These are phyloP conservation scores for Zoysia japonica DNA, from an alignment of 176 grass and related monocot species.

Conservation along the genomic window DNA sequence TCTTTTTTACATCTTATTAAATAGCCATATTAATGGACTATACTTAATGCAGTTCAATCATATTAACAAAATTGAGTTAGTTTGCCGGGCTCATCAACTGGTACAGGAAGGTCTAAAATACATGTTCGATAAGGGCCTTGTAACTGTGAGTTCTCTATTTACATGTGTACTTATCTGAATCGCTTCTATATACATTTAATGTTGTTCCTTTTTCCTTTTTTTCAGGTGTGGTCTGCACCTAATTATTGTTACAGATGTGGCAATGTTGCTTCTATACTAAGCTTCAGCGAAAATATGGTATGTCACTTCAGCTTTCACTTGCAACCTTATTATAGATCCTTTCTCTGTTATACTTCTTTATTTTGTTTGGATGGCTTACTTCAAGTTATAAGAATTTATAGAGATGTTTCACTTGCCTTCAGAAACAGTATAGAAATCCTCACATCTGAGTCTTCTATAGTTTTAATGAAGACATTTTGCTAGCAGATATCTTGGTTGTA, in stretches of 20 bases:
- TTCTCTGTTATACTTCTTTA: conserved; percentile 26
- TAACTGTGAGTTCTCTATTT: conserved; percentile 66
- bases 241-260: conserved; percentile 98
- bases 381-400: not conserved
- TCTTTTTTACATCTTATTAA: not conserved
- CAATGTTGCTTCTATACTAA: conserved; percentile 92
- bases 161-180: not conserved
- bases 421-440: conserved; percentile 6
- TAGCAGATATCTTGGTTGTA: not conserved
- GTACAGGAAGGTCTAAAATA: conserved; percentile 94
- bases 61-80: conserved; percentile 58
- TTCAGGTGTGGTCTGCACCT: conserved; percentile 85
- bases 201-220: conserved; percentile 18
- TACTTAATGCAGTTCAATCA: conserved; percentile 68
- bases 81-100: conserved; percentile 73
- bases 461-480: not conserved
- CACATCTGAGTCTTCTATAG: not conserved
- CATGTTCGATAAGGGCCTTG: conserved; percentile 95
- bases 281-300: conserved; percentile 90
- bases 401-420: not conserved
- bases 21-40: not conserved
- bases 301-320: not conserved
- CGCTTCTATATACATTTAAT: not conserved
- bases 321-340: conserved; percentile 34
- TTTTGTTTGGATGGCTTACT: not conserved